Base-by-base conservation (phyloP, 2,329 filamentous ascomycete genomes). In the Aspergillus neoniger region DNA sequence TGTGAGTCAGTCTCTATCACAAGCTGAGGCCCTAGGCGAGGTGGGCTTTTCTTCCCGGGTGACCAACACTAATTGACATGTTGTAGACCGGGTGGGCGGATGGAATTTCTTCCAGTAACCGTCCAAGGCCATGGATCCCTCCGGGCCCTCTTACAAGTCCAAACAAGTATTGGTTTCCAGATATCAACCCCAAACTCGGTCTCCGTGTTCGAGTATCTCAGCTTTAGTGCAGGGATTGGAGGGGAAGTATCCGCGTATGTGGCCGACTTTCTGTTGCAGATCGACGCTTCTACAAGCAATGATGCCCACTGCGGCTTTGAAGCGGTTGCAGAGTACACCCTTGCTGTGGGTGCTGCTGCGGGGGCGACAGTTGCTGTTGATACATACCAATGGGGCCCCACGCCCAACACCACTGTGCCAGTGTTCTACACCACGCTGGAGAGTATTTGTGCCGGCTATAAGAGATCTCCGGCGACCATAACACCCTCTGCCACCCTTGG, bases 381-480 rank as follows among this genome's bases (percentile, higher is more conserved):
- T 21, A 60, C 58, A 21, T 55, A 60, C 28, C 52, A 60, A 43
- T 60, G 58, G 58, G 58, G 58, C 0, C 58, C 58, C 2, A 38
- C 52, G 7, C 58, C 57, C 3, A 60, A 39, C 47, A 56, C 52
- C 8, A 60, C 43, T 5, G 30, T 60, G 4, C 58, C 58, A 25
- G 44, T 60, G 4, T 60, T 47, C 30, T 60, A 60, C 47, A 60
- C 58, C 2, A 60, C 58, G 15, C 15, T 60, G 15, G 58, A 43
- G n/a, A 60, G 58, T 19, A 4, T 60, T 12, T 60, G 58, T 8
- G 52, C 51, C 3, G 58, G 51, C 9, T 41, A 5, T 21, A 55
- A 41, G 10, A 55, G 23, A 4, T 19, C 58, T 19, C 14, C 56
- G 9, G 4, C 55, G 19, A 51, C 44, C 1, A 48, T 36, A 5